phyloP scores from a whole-genome alignment of 768 basidiomycete species.

The Boletellus emodensis region DNA sequence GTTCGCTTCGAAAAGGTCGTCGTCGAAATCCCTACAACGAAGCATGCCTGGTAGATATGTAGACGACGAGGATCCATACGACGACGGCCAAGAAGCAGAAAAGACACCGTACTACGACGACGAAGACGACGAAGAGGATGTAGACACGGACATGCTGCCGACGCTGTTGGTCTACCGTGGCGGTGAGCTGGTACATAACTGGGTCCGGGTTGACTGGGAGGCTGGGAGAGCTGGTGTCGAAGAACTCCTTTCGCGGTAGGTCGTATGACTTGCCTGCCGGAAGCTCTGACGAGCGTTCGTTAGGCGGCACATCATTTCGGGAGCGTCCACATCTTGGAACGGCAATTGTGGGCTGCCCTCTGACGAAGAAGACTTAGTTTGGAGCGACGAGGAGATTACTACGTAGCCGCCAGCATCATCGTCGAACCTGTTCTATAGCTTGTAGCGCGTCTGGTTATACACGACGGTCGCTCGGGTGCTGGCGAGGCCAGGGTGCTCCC shows the following conservation, averaged over 20 bases:
- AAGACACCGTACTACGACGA: constrained; percentile 33
- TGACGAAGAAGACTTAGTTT: constrained; percentile 50
- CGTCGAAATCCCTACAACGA: constrained; percentile 10
- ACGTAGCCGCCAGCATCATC: constrained; percentile 1
- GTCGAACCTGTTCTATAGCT: too few species aligned
- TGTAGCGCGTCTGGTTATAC: not conserved
- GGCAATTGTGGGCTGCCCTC: constrained; percentile 46
- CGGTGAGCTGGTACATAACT: constrained; percentile 81
- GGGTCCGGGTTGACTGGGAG: constrained; percentile 89
- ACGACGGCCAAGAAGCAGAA: constrained; percentile 32
- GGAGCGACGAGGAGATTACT: constrained; percentile 47
- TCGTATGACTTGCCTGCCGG: not conserved
- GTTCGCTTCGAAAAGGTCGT: constrained; percentile 47
- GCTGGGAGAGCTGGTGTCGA: constrained; percentile 64
- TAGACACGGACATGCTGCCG: constrained; percentile 77
- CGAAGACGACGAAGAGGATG: constrained; percentile 52
- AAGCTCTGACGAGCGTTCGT: not conserved
- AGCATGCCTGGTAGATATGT: constrained; percentile 30
- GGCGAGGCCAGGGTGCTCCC: too few species aligned
- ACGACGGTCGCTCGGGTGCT: too few species aligned
- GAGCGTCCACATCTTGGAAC: constrained; percentile 17
- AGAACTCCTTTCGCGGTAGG: constrained; percentile 60
- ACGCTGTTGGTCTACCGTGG: constrained; percentile 75
- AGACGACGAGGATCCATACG: constrained; percentile 45
- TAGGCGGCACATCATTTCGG: constrained; percentile 28